Conservation (phyloP, 352 stramenopile species). For the Phytophthora macrochlamydospora region DNA sequence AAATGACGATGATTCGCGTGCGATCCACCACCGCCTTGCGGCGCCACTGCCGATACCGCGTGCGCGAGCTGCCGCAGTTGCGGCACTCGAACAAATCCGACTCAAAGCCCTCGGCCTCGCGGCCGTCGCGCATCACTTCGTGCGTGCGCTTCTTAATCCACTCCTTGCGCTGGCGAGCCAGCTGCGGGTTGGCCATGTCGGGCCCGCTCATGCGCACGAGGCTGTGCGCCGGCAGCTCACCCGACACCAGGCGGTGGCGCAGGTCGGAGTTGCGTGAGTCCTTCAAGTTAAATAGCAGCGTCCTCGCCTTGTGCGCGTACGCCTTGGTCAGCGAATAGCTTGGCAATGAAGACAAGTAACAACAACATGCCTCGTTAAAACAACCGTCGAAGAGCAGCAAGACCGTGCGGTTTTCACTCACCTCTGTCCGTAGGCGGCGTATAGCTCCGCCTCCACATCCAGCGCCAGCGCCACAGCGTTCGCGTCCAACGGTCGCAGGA, state of each 20-base stretch:
- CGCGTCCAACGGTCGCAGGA: constrained; percentile 54
- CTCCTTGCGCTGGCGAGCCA: constrained; percentile 79
- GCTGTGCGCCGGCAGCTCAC: constrained; percentile 49
- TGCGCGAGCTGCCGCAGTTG: constrained; percentile 73
- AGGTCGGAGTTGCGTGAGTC: constrained; percentile 71
- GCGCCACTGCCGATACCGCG: constrained; percentile 81
- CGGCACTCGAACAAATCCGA: constrained; percentile 85
- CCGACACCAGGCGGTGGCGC: constrained; percentile 69
- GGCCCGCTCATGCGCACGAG: constrained; percentile 79
- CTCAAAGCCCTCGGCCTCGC: constrained; percentile 73
- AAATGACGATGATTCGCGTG: constrained; percentile 84
- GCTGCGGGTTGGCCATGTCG: constrained; percentile 88
- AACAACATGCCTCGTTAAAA: not conserved
- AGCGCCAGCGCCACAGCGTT: constrained; percentile 52
- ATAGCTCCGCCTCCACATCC: constrained; percentile 66
- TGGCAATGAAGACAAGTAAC: not conserved
- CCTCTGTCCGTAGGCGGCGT: constrained; percentile 61
- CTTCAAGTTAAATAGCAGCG: constrained; percentile 86
- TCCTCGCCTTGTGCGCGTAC: constrained; percentile 81
- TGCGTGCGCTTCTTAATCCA: constrained; percentile 88
- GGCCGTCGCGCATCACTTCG: constrained; percentile 80
- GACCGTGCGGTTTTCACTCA: constrained; percentile 20
- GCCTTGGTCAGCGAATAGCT: constrained; percentile 76
- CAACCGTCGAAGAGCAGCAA: not conserved
- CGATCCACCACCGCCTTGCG: constrained; percentile 86